Evolutionary conservation across 1,139 yeast species (phyloP), one percentile per base, ranked within the genome.

Genomic region (Taphrina deformans): DNA sequence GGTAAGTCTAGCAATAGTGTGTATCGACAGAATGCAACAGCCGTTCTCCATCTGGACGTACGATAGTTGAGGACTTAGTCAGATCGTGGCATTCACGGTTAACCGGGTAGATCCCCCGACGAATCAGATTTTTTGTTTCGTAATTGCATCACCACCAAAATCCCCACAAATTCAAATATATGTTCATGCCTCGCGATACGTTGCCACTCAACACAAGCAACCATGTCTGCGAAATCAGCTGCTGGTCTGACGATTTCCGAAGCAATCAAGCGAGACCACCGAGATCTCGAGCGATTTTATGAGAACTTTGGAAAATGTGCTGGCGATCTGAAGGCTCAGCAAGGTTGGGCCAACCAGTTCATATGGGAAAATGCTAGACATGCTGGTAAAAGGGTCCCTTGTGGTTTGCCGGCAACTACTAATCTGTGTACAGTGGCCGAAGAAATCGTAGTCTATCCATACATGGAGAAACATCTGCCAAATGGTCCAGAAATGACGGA

Each of bases 361-460:
- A 53, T 53, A 2, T 53, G 58, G 58, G 58, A 53, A 23, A 53
- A 53, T 40, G 58, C 58, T n/a, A 35, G 58, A 38, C 58, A 53
- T 26, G 58, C 58, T 18, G 58, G 58, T 53, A 53, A n/a, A 7
- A n/a, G n/a, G 21, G 14, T 38, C 16, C 16, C 44, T 16, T 38
- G n/a, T 7, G 5, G n/a, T 5, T 14, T 7, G 16, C 5, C 16
- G 5, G 21, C 33, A 3, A 14, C n/a, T 24, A 26, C 53, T 48
- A 35, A 48, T 18, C 10, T 26, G 33, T 16, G 4, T 16, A 23
- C 24, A 53, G 58, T 53, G 18, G 58, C 58, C 12, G 58, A 53
- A 38, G 58, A 53, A 33, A 53, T 53, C 21, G 58, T 53, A 21
- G 58, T 53, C 23, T 53, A 53, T 24, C 58, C 58, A 38, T 53